phyloP scores from a whole-genome alignment of 1,284 basidiomycete genomes.

The Salmacisia buchloeana region DNA sequence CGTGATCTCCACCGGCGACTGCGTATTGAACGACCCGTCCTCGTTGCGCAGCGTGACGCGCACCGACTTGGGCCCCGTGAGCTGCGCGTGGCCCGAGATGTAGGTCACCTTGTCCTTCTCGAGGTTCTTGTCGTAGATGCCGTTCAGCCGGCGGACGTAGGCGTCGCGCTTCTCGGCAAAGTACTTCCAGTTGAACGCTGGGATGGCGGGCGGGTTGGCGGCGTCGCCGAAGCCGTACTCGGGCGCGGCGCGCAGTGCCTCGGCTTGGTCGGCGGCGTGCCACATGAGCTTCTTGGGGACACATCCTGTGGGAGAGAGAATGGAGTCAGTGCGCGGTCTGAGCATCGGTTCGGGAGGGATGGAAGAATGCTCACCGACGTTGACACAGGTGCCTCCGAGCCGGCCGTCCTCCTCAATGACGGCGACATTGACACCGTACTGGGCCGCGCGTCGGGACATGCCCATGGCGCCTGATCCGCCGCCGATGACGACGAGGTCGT shows the following conservation, averaged over 20 bases:
- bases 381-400: slow-evolving; percentile 94
- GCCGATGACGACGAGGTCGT: slow-evolving; percentile 49
- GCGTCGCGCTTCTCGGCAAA: slow-evolving; percentile 93
- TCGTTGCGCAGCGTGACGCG: slow-evolving; percentile 39
- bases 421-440: slow-evolving; percentile 88
- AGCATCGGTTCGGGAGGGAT: not conserved
- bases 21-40: slow-evolving; percentile 56
- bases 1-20: slow-evolving; percentile 27
- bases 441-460: slow-evolving; percentile 62
- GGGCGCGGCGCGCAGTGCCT: slow-evolving; percentile 68
- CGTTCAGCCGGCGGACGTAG: slow-evolving; percentile 84
- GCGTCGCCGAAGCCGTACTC: slow-evolving; percentile 66
- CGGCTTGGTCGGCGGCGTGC: slow-evolving; percentile 84
- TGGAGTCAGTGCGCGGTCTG: not conserved
- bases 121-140: slow-evolving; percentile 77
- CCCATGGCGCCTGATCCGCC: slow-evolving; percentile 51
- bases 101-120: slow-evolving; percentile 83
- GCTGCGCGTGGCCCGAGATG: slow-evolving; percentile 68
- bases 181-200: slow-evolving; percentile 74
- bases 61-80: slow-evolving; percentile 41
- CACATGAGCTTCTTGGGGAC: slow-evolving; percentile 79
- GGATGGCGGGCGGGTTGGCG: slow-evolving; percentile 26
- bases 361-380: slow-evolving; percentile 62
- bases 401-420: slow-evolving; percentile 72
- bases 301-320: slow-evolving; percentile 20